Base-by-base conservation (phyloP, 2,329 filamentous ascomycete genomes). In the Xylariomycetidae sp. region DNA sequence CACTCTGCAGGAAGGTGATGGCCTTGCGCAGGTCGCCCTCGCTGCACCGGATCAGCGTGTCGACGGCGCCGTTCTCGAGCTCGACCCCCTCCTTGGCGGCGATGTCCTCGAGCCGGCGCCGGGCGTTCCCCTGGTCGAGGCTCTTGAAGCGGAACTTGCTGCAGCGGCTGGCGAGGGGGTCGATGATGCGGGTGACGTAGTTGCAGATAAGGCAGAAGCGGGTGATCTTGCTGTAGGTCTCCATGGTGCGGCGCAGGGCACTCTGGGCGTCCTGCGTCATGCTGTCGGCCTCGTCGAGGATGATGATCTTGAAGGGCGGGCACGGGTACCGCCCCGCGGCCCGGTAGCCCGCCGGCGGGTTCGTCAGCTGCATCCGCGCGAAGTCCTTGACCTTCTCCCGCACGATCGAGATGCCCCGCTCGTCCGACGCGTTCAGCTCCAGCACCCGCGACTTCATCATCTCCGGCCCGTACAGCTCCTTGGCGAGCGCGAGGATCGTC, bases 191-290 rank as follows among this genome's bases (percentile, higher is more conserved):
- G 4, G 92, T 97, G 28, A 98, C 92, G 53, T 98, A 98, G 64
- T 99, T 99, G 66, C 94, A 98, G 38, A 97, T 90, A 26, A 99
- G 71, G 57, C 92, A 97, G 62, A 99, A 98, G 11, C 92, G 77
- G 3, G 92, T 99, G 63, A 97, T 96, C 54, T 88, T 89, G 60
- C 79, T 86, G 63, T 97, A 97, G 28, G 88, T 94, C 66, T 99
- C 92, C 92, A 99, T 99, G 2, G 92, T 98, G 34, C 94, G 77
- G 45, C 92, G 76, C 37, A 98, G 70, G 5, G 94, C 92, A 40
- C 81, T 86, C 67, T 98, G 92, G 10, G 92, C 92, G 64, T 98
- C 94, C 61, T 97, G 90, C 25, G 92, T 98, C 90, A 99, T 97
- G 48, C 85, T 92, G 60, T 99, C 92, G 48, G 92, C 92, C 67